These are phyloP conservation scores for Adiantum capillusveneris DNA, from an alignment of 75 land plant species.

Conservation along the genomic window DNA sequence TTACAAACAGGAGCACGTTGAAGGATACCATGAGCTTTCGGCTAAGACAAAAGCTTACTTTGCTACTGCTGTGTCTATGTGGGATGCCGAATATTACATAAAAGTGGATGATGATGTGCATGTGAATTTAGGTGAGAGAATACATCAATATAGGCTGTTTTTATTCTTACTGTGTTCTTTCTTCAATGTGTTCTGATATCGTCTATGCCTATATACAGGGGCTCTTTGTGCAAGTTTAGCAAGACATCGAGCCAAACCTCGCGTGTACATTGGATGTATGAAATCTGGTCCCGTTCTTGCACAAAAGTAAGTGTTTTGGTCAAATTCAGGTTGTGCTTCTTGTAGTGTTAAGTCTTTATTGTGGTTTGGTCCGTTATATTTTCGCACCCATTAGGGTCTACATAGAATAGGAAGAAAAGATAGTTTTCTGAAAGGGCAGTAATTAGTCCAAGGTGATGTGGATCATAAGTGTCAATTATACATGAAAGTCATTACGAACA, in stretches of 20 bases:
- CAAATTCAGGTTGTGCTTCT: no score
- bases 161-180: no score
- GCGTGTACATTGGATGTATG: conserved; percentile 62
- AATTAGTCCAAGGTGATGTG: no score
- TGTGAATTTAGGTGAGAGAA: background rate
- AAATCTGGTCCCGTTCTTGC: conserved; percentile 64
- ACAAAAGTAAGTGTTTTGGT: conserved; percentile 56
- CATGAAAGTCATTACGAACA: no score
- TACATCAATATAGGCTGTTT: no score
- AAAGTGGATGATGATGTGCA: conserved; percentile 44
- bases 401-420: no score
- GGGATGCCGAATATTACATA: conserved; percentile 78
- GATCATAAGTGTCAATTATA: no score
- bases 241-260: conserved; percentile 28
- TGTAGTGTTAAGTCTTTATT: no score
- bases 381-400: no score
- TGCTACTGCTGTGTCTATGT: conserved; percentile 54
- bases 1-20: conserved; percentile 40
- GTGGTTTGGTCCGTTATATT: no score
- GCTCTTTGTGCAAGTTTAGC: conserved; percentile 36
- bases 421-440: no score
- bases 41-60: conserved; percentile 70
- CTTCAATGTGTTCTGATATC: no score
- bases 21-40: conserved; percentile 62
- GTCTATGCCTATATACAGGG: conserved; percentile 15